phyloP scores from a whole-genome alignment of 1,139 yeast genomes.

The Nadsonia starkeyi-henricii region DNA sequence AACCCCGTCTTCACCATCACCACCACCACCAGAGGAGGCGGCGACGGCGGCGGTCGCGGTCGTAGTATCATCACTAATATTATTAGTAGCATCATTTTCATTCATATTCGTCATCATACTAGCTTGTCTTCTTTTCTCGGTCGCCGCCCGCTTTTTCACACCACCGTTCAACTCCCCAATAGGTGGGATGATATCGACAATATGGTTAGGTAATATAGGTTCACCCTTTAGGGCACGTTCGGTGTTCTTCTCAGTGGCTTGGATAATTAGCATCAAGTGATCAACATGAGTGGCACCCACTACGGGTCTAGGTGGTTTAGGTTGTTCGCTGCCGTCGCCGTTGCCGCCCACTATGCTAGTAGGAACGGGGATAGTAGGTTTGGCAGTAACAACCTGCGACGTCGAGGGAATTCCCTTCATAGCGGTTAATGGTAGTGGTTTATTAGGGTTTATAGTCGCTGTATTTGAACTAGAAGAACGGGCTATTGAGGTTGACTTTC shows the following conservation, averaged over 20 bases:
- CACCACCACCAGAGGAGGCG: too few relatives aligned
- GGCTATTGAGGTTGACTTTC: too few relatives aligned
- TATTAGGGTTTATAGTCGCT: too few relatives aligned
- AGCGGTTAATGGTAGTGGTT: too few relatives aligned
- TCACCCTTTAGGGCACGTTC: constrained; percentile 17
- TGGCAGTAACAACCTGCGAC: too few relatives aligned
- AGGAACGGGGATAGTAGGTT: too few relatives aligned
- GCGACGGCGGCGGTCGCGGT: too few relatives aligned
- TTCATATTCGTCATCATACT: constrained; percentile 11
- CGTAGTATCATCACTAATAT: neutral
- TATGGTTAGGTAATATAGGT: constrained; percentile 14
- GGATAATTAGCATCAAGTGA: constrained; percentile 77
- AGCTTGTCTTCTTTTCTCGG: constrained; percentile 13
- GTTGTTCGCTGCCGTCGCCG: neutral
- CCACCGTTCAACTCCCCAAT: constrained; percentile 68
- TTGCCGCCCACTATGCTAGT: too few relatives aligned
- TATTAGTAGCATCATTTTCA: neutral
- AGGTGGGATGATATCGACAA: constrained; percentile 39
- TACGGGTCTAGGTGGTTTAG: constrained; percentile 35
- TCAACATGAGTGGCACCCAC: constrained; percentile 83
- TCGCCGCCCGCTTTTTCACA: constrained; percentile 43
- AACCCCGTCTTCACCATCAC: too few relatives aligned
- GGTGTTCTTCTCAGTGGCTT: constrained; percentile 68
- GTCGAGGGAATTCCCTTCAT: too few relatives aligned
- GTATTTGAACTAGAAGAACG: too few relatives aligned